A percentile compares a stretch with the other conserved stretches of the same genome.
phyloP scores from a whole-genome alignment of 495 filamentous ascomycete genomes.

The Lentithecium fluviatile region DNA sequence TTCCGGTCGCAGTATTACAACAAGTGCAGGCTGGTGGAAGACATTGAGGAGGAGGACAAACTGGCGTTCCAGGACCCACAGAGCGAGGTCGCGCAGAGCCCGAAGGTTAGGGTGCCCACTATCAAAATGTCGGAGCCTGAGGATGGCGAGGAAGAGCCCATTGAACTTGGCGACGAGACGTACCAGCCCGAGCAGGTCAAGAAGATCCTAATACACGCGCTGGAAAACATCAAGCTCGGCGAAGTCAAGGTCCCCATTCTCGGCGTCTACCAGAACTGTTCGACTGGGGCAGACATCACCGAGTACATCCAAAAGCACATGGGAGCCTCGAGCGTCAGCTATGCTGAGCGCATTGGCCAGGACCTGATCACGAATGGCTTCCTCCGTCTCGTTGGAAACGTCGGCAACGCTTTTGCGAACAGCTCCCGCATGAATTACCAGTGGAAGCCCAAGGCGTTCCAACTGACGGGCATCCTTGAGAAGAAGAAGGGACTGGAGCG shows the following conservation, averaged over 20 bases:
- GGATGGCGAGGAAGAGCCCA: slow-evolving; percentile 66
- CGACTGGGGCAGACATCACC: slow-evolving; percentile 85
- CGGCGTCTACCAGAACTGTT: slow-evolving; percentile 90
- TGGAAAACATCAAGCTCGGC: slow-evolving; percentile 78
- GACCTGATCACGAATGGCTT: slow-evolving; percentile 86
- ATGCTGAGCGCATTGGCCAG: slow-evolving; percentile 90
- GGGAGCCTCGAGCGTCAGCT: slow-evolving; percentile 76
- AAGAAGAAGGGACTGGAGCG: slow-evolving; percentile 73
- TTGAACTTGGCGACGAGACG: slow-evolving; percentile 86
- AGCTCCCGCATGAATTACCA: slow-evolving; percentile 97
- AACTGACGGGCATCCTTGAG: slow-evolving; percentile 80
- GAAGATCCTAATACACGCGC: slow-evolving; percentile 82
- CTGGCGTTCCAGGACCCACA: slow-evolving; percentile 86
- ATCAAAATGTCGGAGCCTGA: slow-evolving; percentile 55
- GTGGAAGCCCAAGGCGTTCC: slow-evolving; percentile 90
- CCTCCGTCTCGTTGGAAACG: slow-evolving; percentile 85
- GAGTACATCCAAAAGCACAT: slow-evolving; percentile 90
- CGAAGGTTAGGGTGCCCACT: slow-evolving; percentile 53
- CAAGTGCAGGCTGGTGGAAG: slow-evolving; percentile 93
- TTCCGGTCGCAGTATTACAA: slow-evolving; percentile 96
- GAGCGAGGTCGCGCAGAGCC: slow-evolving; percentile 57
- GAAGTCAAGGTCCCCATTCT: slow-evolving; percentile 94
- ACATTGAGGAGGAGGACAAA: slow-evolving; percentile 97
- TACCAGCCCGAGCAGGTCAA: slow-evolving; percentile 84
- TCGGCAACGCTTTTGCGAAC: slow-evolving; percentile 94